These are phyloP conservation scores for Picocystis sp. DNA, from an alignment of 163 green algal genomes.

Conservation along the genomic window DNA sequence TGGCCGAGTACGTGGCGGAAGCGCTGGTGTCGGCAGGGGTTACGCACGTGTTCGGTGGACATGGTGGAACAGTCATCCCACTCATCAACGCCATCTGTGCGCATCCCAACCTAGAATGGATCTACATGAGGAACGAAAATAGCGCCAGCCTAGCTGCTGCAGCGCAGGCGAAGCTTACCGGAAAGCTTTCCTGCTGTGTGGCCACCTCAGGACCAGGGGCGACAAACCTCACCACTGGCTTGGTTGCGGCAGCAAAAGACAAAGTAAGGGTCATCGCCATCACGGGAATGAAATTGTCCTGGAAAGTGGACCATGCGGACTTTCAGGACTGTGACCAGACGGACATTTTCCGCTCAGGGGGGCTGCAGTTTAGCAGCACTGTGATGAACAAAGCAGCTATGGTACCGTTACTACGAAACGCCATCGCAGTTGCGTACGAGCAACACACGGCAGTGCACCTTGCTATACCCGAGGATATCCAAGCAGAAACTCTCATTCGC, in stretches of 20 bases:
- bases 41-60: conserved; percentile 5
- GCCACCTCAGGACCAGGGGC: conserved; percentile 2
- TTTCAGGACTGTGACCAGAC: conserved; percentile 1
- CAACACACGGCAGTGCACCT: conserved; percentile 6
- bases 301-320: conserved; percentile 1
- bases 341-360: conserved; percentile 1
- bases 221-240: conserved; percentile 3
- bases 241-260: conserved; percentile 5
- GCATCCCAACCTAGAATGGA: conserved; percentile 1
- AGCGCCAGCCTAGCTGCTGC: background rate
- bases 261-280: conserved; percentile 1
- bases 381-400: conserved; percentile 1
- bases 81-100: conserved; percentile 1
- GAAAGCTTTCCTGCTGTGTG: background rate
- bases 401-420: conserved; percentile 1
- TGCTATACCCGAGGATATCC: conserved; percentile 2
- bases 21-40: background rate
- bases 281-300: conserved; percentile 3
- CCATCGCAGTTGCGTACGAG: background rate
- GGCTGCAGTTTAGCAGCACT: background rate
- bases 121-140: conserved; percentile 1
- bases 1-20: conserved; percentile 2
- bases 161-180: conserved; percentile 1
- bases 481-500: background rate
- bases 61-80: conserved; percentile 1